Base-by-base conservation (phyloP, 371 early-diverging fungal genomes). In the Mortierella sp. region DNA sequence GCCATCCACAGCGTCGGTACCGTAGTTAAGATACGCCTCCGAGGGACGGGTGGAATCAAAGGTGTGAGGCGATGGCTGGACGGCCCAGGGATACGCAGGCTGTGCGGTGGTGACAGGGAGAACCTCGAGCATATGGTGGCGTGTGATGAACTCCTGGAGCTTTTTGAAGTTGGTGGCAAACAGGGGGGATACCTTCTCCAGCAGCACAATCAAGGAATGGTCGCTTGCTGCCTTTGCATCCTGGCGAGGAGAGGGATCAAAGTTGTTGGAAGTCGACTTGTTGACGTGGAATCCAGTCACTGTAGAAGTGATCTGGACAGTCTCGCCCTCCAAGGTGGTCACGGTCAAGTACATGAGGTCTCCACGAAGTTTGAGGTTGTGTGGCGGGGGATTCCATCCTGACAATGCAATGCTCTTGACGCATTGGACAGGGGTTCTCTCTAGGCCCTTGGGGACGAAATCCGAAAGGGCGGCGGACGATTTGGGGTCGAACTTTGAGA, bases 311-410 rank as follows among this genome's bases (percentile, higher is more conserved):
- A 98, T 92, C 60, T 96, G 91, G 44, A 91, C 80, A 21, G 81
- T 84, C 63, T 92, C 88, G 55, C 85, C 87, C 78, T 97, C 98
- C 43, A 96, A 79, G 7, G 96, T 96, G 10, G 85, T 88, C 19
- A 91, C 88, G 27, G 81, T 81, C 49, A 98, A 74, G 79, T 97
- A 98, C 57, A 96, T 67, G 56, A 96, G 83, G 73, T 98, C 96
- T 25, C 93, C 97, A 67, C 87, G 85, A 28, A 92, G 79, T 57
- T 88, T 85, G 54, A 91, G 91, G 60, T 86, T 71, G 49, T 88
- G 90, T 14, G 95, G 93, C 4, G 95, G 94, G 25, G 96, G 96
- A 76, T 96, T 96, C 96, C 96, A 96, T 19, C 91, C 89, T 54
- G 96, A 96, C 29, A 95, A 77, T 14, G 87, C 61, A 51, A 97